A percentile compares a stretch with the other conserved stretches of the same genome.
These are phyloP conservation scores for Quillaja saponaria DNA, from an alignment of 306 rosid genomes.

Conservation along the genomic window DNA sequence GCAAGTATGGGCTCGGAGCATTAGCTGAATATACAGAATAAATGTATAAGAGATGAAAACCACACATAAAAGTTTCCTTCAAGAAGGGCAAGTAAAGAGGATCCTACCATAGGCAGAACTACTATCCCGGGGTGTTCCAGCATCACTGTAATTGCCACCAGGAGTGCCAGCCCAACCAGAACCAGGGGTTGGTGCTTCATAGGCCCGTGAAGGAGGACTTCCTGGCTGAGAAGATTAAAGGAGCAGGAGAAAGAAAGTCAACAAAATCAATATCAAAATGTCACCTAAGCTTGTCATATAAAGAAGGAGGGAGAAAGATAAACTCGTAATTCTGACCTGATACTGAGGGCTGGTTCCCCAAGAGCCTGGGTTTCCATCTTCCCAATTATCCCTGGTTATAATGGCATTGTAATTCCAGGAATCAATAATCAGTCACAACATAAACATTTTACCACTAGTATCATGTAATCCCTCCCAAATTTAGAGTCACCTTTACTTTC, in stretches of 20 bases:
- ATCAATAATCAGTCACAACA: conserved; percentile 25
- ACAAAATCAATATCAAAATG: neutral
- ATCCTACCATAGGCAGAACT: conserved; percentile 69
- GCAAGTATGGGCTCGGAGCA: conserved; percentile 99
- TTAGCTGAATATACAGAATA: conserved; percentile 70
- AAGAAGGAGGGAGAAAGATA: conserved; percentile 13
- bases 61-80: neutral
- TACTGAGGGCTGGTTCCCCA: conserved; percentile 96
- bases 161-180: conserved; percentile 97
- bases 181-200: conserved; percentile 99
- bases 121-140: conserved; percentile 78
- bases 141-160: conserved; percentile 86
- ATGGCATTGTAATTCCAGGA: conserved; percentile 26
- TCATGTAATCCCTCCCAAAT: no score
- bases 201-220: conserved; percentile 86
- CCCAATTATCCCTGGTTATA: conserved; percentile 86
- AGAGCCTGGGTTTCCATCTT: conserved; percentile 96
- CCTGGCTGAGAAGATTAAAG: conserved; percentile 65
- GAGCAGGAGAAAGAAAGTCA: conserved; percentile 2
- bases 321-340: conserved; percentile 56
- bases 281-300: neutral
- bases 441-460: no score
- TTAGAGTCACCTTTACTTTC: no score
- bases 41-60: conserved; percentile 11
- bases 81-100: conserved; percentile 5